phyloP scores from a whole-genome alignment of 306 rosid genomes.

The Cucumis cinereus region DNA sequence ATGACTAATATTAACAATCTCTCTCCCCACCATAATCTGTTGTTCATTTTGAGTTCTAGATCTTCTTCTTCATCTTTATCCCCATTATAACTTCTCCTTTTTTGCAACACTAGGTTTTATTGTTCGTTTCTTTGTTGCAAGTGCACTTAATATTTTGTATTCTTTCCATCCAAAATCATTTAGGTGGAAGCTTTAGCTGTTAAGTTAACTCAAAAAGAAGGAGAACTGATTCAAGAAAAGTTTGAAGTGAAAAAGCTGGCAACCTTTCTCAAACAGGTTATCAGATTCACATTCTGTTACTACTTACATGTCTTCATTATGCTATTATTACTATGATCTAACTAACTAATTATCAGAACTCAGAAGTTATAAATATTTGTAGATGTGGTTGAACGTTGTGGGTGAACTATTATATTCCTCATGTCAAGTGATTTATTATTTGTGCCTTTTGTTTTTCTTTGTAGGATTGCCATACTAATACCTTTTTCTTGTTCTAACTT shows the following conservation, averaged over 20 bases:
- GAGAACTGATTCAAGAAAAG: constrained; percentile 96
- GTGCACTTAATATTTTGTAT: background rate
- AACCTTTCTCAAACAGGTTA: constrained; percentile 89
- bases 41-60: background rate
- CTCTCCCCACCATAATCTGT: background rate
- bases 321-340: background rate
- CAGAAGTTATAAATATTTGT: background rate
- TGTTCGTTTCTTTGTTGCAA: background rate
- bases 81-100: background rate
- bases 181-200: constrained; percentile 98
- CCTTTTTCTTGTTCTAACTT: background rate
- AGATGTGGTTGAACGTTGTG: background rate
- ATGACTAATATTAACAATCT: background rate
- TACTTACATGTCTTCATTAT: background rate
- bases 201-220: constrained; percentile 93
- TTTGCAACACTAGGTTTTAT: background rate
- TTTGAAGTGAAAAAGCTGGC: constrained; percentile 93
- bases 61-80: background rate
- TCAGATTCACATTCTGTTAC: constrained; percentile 4
- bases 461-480: background rate
- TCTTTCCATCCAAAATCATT: constrained; percentile 3
- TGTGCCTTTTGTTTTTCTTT: background rate
- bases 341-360: background rate
- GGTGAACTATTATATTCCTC: background rate
- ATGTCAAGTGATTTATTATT: background rate